Evolutionary conservation across 345 rosid genomes (phyloP), one percentile per base, ranked within the genome.

Genomic region (Ceriops zippeliana): DNA sequence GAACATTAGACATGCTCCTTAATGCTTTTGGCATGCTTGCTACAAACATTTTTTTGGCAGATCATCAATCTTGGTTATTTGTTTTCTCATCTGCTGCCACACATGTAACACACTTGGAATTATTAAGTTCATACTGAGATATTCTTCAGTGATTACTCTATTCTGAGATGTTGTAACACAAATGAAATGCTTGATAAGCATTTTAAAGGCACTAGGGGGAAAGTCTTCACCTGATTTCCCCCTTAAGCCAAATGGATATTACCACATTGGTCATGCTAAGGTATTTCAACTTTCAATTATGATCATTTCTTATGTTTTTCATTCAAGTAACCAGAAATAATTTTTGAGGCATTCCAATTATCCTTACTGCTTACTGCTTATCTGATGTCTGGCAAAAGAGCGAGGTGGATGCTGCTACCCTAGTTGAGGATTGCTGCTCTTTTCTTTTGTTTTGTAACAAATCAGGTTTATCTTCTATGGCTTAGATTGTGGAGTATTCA

Each of bases 201-300:
- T 82, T 80, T 96, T 7, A 37, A 37, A 37, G 11, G 9, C 66
- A 92, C 97, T 19, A 88, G 86, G 11, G 96, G 17, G 17, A 92
- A 86, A 73, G 89, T 96, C 67, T 83, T 24, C 26, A 24, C 26
- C 26, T 24, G 26, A 24, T 24, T 24, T 24, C 26, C 98, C 97
- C 10, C 98, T 96, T 53, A 96, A 92, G 80, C 98, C 98, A 77
- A 96, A 96, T 87, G 99, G 99, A 32, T 92, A 92, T 84, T 84
- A 90, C 30, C 99, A 96, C 71, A 92, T 96, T 75, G 98, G 98
- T 62, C 99, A 92, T 83, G 97, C 99, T 28, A 92, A 90, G 93
- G 98, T 92, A 84, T 58, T 42, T 6, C 46, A 31, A 67, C 38
- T 31, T 3, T 70, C 51, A 9, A 28, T 24, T 0, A 2, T 35